These are phyloP conservation scores for Colletotrichum coccodes DNA, from an alignment of 2,329 filamentous ascomycete genomes.

Conservation along the genomic window DNA sequence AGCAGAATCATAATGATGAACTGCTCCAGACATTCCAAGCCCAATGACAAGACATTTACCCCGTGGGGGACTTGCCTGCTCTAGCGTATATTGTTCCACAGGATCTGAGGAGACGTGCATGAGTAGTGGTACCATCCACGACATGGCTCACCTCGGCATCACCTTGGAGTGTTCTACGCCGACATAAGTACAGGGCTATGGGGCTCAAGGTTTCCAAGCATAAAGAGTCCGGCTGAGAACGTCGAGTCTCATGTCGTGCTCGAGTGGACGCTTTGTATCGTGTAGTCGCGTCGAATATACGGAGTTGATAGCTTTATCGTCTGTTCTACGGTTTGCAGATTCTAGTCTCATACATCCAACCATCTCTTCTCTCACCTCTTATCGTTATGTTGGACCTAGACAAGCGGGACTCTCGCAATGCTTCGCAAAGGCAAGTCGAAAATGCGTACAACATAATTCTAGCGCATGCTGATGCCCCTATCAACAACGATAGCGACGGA, in stretches of 20 bases:
- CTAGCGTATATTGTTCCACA: not conserved
- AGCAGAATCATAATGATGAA: not conserved
- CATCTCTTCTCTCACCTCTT: not conserved
- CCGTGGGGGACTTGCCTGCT: conserved; percentile 9
- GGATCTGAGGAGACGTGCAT: not conserved
- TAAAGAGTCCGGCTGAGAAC: not conserved
- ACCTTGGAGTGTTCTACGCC: not conserved
- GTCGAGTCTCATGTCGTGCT: not conserved
- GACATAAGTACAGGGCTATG: too few relatives aligned
- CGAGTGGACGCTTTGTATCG: not conserved
- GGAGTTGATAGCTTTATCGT: not conserved
- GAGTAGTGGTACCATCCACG: not conserved
- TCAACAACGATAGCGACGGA: conserved; percentile 42
- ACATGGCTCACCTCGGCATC: not conserved
- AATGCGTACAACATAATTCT: not conserved
- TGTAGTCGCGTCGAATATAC: not conserved
- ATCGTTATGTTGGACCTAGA: not conserved
- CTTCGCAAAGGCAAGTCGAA: conserved; percentile 2
- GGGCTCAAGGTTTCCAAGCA: conserved; percentile 8
- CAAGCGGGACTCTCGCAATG: not conserved
- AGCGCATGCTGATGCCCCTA: conserved; percentile 5
- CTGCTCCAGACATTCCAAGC: not conserved
- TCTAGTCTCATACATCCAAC: too few relatives aligned
- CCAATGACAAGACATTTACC: not conserved
- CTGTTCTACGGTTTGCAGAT: not conserved